These are phyloP conservation scores for Agastache rugosa DNA, from an alignment of 257 asterid species.

Conservation along the genomic window DNA sequence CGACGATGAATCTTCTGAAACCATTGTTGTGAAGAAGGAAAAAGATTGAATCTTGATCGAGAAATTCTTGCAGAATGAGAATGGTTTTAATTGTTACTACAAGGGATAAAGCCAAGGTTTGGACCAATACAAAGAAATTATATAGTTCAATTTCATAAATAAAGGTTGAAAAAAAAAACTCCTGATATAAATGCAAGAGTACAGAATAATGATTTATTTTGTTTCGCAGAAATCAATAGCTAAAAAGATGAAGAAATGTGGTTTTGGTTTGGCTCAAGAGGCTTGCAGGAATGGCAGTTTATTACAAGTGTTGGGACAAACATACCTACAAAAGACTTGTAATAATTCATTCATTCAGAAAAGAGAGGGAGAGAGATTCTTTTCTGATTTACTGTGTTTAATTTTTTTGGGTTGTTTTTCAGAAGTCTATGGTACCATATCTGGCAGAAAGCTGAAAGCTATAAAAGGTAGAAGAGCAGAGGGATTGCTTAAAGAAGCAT, in stretches of 20 bases:
- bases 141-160: neutral
- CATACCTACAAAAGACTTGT: slow-evolving; percentile 50
- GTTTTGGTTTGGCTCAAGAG: neutral
- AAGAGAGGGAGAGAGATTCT: slow-evolving; percentile 49
- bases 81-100: too few relatives aligned
- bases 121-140: too few relatives aligned
- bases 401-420: slow-evolving; percentile 19
- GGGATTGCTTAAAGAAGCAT: slow-evolving; percentile 46
- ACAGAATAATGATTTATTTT: slow-evolving; percentile 18
- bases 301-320: slow-evolving; percentile 45
- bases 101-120: too few relatives aligned
- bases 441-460: slow-evolving; percentile 50
- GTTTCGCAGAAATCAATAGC: neutral
- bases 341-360: slow-evolving; percentile 48
- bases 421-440: slow-evolving; percentile 48
- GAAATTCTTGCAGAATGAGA: neutral
- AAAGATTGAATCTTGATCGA: slow-evolving; percentile 30
- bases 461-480: slow-evolving; percentile 56
- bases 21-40: slow-evolving; percentile 45
- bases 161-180: neutral
- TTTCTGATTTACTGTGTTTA: slow-evolving; percentile 30
- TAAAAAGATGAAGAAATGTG: slow-evolving; percentile 1
- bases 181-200: slow-evolving; percentile 37
- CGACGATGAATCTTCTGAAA: slow-evolving; percentile 65
- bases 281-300: slow-evolving; percentile 15